Base-by-base conservation (phyloP, 805 yeast genomes). In the Kluyveromyces lactis region DNA sequence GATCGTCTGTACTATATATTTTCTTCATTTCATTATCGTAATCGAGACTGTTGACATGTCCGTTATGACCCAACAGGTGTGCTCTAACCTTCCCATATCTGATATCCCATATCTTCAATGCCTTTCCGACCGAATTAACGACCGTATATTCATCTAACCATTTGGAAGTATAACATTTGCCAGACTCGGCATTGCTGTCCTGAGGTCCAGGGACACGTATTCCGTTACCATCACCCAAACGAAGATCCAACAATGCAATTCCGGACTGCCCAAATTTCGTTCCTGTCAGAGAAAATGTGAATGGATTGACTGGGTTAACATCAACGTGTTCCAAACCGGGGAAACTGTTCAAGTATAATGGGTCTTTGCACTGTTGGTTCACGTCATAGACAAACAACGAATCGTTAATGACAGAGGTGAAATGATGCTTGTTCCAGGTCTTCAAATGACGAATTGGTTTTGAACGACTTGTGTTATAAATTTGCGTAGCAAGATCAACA, bases 341-440 rank as follows among this genome's bases (percentile, higher is more conserved):
- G 39, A 51, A 48, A 33, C 46, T 40, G 36, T 56, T 48, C 24
- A 58, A 31, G 33, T 45, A 56, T 17, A 48, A 39, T 6, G 63
- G 63, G 2, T 42, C 30, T 23, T 43, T 50, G 13, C 79, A 67
- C 53, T 81, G 64, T 47, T 70, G 68, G 10, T 79, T 58, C 42
- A 72, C 55, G 48, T 87, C 87, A 90, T 95, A 87, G 36, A 81
- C 60, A 54, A 84, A 87, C 11, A 89, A 48, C 42, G 80, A 75
- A 43, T 81, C 80, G 42, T 77, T 77, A 55, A 81, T 84, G 5
- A 78, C 56, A 0, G 94, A 68, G 21, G 82, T 59, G 39, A 86
- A 58, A 17, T 42, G 56, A 4, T 36, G 21, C 15, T 42, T 37
- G 16, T 40, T 32, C 51, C 51, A 49, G 3, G 48, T 37, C 21